Evolutionary conservation across 192 early-diverging fungal genomes (phyloP).

Genomic region (Backusella sp.): DNA sequence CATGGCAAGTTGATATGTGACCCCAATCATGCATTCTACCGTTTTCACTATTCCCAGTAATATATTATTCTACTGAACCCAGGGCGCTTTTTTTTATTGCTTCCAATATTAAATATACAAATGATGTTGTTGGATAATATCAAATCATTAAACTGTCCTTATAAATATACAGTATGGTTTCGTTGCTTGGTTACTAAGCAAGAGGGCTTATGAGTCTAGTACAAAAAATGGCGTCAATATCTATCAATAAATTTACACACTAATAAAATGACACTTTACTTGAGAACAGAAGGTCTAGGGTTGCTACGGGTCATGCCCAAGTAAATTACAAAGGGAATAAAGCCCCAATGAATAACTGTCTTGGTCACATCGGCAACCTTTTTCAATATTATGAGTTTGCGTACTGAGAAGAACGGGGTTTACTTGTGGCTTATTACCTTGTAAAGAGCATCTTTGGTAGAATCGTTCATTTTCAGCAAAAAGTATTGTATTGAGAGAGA

Average conservation of each 20-base stretch:
- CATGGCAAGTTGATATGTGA: no score
- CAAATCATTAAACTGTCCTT: no score
- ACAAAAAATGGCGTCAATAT: neutral
- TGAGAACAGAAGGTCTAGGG: constrained; percentile 37
- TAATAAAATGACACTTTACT: constrained; percentile 17
- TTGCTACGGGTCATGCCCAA: constrained; percentile 46
- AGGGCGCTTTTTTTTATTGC: neutral
- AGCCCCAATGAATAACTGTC: constrained; percentile 58
- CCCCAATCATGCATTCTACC: no score
- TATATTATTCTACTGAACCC: neutral
- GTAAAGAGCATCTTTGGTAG: constrained; percentile 52
- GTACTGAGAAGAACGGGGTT: neutral
- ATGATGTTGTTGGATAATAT: neutral
- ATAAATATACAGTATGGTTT: neutral
- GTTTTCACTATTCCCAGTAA: no score
- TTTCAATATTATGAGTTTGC: neutral
- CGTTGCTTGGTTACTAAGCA: constrained; percentile 14
- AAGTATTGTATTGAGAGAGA: neutral
- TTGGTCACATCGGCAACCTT: constrained; percentile 50
- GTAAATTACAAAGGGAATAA: constrained; percentile 61
- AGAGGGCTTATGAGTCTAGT: constrained; percentile 29
- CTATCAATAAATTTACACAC: neutral
- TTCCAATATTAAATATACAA: neutral
- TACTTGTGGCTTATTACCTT: constrained; percentile 28
- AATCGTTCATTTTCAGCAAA: constrained; percentile 41